Base-by-base conservation (phyloP, 768 basidiomycete species). In the Gautieria morchelliformis region DNA sequence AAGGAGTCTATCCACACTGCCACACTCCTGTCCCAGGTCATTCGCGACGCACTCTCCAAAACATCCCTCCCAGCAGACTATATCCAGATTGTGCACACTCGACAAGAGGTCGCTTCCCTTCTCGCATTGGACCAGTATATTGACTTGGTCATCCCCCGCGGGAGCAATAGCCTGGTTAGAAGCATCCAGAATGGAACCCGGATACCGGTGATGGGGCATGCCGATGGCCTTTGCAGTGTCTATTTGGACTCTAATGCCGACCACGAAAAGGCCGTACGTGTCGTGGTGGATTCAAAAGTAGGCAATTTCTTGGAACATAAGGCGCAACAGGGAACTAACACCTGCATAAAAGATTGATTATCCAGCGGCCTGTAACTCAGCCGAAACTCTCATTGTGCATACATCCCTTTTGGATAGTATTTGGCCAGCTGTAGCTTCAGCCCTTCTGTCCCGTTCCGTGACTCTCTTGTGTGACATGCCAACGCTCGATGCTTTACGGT, bases 181-280 rank as follows among this genome's bases (percentile, higher is more conserved):
- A 87, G 75, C 68, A 96, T 99, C 58, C 92, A 98, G 68, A 87
- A 88, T 58, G 82, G 75, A 61, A 96, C 95, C 0, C 78, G 87
- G 58, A 98, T 99, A 59, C 87, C 96, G 2, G 96, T 99, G 45
- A 97, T 99, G 93, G 96, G 96, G 1, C 96, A 99, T 66, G 94
- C 96, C 7, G 96, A 99, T 69, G 96, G 96, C 1, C 73, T 98
- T 9, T 99, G 96, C 69, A 81, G 84, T 19, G 82, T 96, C 5
- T 98, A 85, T 68, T 71, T 99, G 5, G 95, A 99, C 69, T 84
- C 88, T 63, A 74, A 77, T 30, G 94, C 94, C 0, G 81, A 88
- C 62, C 63, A 74, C 40, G 79, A 83, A 58, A 98, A 93, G 68
- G 92, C 94, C 0, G 73, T 85, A 41, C 77, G 92, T 20, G 76